A percentile compares a stretch with the other conserved stretches of the same genome.
Conservation (phyloP, 257 asterid genomes). For the Knoxia roxburghii region DNA sequence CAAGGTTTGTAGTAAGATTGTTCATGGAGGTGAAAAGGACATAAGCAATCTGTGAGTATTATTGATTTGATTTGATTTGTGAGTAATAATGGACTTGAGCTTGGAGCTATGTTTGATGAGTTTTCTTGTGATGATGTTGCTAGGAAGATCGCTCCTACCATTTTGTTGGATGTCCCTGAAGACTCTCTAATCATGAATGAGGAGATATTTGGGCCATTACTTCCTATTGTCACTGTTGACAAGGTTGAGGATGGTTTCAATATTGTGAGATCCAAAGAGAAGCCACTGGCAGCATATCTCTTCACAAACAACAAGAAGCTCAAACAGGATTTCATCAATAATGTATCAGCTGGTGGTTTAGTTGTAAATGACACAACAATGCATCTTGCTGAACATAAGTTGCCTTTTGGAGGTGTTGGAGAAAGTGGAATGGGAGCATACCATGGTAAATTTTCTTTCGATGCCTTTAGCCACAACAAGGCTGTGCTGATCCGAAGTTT, state of each 20-base stretch:
- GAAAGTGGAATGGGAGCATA: slow-evolving; percentile 95
- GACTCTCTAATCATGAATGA: slow-evolving; percentile 76
- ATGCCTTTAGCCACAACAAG: slow-evolving; percentile 89
- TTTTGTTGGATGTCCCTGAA: slow-evolving; percentile 65
- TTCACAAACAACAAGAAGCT: slow-evolving; percentile 75
- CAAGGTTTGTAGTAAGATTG: slow-evolving; percentile 61
- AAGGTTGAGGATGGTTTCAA: slow-evolving; percentile 56
- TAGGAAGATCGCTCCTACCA: slow-evolving; percentile 82
- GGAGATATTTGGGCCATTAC: slow-evolving; percentile 90
- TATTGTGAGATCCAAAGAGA: slow-evolving; percentile 56
- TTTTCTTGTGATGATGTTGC: slow-evolving; percentile 15
- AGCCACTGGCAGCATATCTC: slow-evolving; percentile 89
- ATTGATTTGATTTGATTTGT: slow-evolving; percentile 9
- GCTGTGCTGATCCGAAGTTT: slow-evolving; percentile 64
- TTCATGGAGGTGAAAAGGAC: slow-evolving; percentile 79
- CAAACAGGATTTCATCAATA: slow-evolving; percentile 51
- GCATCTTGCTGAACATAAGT: slow-evolving; percentile 51
- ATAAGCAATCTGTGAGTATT: slow-evolving; percentile 56
- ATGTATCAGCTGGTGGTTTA: slow-evolving; percentile 73
- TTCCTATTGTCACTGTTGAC: slow-evolving; percentile 72
- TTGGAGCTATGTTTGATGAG: slow-evolving; percentile 6
- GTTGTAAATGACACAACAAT: slow-evolving; percentile 54
- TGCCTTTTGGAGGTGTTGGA: slow-evolving; percentile 97
- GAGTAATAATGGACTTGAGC: slow-evolving; percentile 1
- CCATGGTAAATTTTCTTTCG: slow-evolving; percentile 86